Evolutionary conservation across 371 early-diverging fungal species (phyloP).

Genomic region (Syncephalastrum sp.): DNA sequence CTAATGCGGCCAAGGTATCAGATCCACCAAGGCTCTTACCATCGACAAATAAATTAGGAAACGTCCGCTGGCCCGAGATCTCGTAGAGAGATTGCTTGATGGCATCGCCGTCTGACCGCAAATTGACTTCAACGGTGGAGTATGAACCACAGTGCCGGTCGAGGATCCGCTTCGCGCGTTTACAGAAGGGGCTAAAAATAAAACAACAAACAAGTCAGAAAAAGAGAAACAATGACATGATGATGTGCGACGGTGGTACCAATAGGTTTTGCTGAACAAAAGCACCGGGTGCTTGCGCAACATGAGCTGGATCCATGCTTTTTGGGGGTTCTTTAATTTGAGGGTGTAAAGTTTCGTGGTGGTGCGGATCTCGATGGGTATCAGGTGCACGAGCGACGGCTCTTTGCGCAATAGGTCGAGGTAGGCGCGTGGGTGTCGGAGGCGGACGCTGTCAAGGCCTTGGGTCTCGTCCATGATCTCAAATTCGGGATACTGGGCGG

Average conservation of each 20-base stretch:
- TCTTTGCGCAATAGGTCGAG: conserved; percentile 5
- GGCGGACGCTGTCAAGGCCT: conserved; percentile 27
- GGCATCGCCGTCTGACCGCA: conserved; percentile 21
- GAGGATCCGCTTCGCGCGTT: conserved; percentile 52
- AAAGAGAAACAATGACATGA: background rate
- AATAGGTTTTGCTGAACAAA: conserved; percentile 64
- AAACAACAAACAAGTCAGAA: background rate
- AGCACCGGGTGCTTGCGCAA: conserved; percentile 50
- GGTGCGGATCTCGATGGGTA: conserved; percentile 20
- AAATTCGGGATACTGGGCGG: conserved; percentile 34
- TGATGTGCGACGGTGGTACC: conserved; percentile 28
- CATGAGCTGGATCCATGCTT: conserved; percentile 33
- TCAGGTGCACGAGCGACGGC: conserved; percentile 1
- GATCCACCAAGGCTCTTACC: conserved; percentile 48
- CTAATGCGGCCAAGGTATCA: conserved; percentile 23
- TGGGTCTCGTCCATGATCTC: conserved; percentile 35
- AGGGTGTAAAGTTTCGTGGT: conserved; percentile 34
- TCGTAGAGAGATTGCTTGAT: conserved; percentile 33
- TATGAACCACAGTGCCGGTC: conserved; percentile 30
- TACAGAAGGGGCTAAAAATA: conserved; percentile 45
- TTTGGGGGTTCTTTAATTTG: conserved; percentile 28
- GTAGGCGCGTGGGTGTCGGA: conserved; percentile 15
- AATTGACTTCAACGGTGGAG: conserved; percentile 41
- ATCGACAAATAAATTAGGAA: conserved; percentile 46
- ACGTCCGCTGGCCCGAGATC: conserved; percentile 37